Percentiles rank a stretch among this genome's conserved stretches.
These are phyloP conservation scores for Samsoniella hepiali DNA, from an alignment of 2,329 filamentous ascomycete species.

Conservation along the genomic window DNA sequence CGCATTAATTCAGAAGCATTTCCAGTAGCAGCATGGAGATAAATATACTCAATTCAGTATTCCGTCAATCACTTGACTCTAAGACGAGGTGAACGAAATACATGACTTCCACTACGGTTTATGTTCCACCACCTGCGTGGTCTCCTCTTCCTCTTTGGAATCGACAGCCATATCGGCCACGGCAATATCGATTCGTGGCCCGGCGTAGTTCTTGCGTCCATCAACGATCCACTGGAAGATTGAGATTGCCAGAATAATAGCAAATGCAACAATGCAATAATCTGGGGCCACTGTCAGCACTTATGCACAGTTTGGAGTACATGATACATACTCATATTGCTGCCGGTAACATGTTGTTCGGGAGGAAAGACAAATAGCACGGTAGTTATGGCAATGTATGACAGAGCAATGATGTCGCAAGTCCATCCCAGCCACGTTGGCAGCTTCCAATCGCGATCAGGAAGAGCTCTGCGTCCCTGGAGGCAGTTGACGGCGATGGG, in stretches of 20 bases:
- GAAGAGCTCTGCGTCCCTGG: conserved; percentile 63
- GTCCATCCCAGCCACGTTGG: conserved; percentile 36
- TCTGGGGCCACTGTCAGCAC: conserved; percentile 24
- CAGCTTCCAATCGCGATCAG: conserved; percentile 42
- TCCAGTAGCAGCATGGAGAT: not conserved
- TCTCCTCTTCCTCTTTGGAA: conserved; percentile 4
- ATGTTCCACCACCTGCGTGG: conserved; percentile 21
- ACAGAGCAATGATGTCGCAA: conserved; percentile 45
- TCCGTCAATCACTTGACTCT: not conserved
- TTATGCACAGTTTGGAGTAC: not conserved
- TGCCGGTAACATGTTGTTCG: conserved; percentile 58
- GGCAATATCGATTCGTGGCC: conserved; percentile 26
- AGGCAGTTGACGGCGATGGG: conserved; percentile 68
- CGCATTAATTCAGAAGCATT: not conserved
- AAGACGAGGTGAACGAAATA: not conserved
- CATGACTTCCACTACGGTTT: conserved; percentile 10
- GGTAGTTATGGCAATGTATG: conserved; percentile 63
- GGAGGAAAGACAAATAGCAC: conserved; percentile 75
- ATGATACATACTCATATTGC: conserved; percentile 55
- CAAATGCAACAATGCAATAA: conserved; percentile 46
- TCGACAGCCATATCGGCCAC: not conserved
- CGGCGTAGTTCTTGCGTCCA: conserved; percentile 43
- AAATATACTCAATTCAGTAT: not conserved
- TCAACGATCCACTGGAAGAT: conserved; percentile 43
- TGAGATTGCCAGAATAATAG: conserved; percentile 42